Evolutionary conservation across 495 filamentous ascomycete genomes (phyloP).

Genomic region (Lasiosphaeria hispida): DNA sequence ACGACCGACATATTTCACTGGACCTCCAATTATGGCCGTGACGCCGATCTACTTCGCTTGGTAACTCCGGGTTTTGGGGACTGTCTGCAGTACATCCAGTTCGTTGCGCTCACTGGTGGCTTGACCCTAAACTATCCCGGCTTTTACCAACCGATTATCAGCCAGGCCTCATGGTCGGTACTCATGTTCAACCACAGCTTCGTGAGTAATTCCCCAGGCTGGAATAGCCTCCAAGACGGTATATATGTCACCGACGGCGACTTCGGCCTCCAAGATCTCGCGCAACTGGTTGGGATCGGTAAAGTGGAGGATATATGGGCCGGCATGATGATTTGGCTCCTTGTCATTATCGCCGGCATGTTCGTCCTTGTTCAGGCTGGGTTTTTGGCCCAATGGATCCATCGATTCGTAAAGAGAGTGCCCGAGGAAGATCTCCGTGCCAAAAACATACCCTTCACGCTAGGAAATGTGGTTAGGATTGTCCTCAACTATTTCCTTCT

Average conservation of each 20-base stretch:
- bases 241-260: constrained; percentile 69
- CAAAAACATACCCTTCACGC: constrained; percentile 91
- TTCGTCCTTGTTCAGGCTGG: constrained; percentile 73
- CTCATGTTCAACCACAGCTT: constrained; percentile 95
- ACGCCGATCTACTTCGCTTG: constrained; percentile 84
- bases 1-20: constrained; percentile 84
- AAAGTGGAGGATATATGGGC: constrained; percentile 83
- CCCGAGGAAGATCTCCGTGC: constrained; percentile 81
- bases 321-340: constrained; percentile 81
- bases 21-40: constrained; percentile 94
- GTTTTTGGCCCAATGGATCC: constrained; percentile 72
- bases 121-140: constrained; percentile 88
- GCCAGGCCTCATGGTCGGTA: constrained; percentile 79
- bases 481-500: constrained; percentile 89
- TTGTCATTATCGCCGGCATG: constrained; percentile 66
- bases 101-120: constrained; percentile 80
- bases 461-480: constrained; percentile 82
- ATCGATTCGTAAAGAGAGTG: constrained; percentile 64
- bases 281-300: constrained; percentile 81
- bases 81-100: constrained; percentile 96
- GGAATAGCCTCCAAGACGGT: constrained; percentile 70
- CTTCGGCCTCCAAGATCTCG: constrained; percentile 75
- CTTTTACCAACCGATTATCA: constrained; percentile 88
- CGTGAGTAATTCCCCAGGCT: constrained; percentile 62
- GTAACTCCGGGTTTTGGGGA: constrained; percentile 97